These are phyloP conservation scores for Plasmopara halstedii DNA, from an alignment of 352 stramenopile genomes.

Conservation along the genomic window DNA sequence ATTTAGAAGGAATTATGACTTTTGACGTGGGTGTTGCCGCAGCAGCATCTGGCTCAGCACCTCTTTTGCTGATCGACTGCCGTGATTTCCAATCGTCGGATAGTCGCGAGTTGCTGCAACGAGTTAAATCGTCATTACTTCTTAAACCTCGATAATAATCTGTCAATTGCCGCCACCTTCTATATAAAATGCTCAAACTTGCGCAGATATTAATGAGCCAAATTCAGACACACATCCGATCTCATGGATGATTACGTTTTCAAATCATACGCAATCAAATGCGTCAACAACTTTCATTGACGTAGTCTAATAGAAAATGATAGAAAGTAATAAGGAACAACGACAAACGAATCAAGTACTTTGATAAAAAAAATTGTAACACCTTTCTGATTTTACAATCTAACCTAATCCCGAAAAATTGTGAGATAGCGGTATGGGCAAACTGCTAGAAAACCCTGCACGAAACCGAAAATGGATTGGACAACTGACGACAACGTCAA, in stretches of 20 bases:
- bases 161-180: not conserved
- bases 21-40: constrained; percentile 18
- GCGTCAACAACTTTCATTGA: too few species aligned
- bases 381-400: too few species aligned
- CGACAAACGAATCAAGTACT: too few species aligned
- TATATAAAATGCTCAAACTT: not conserved
- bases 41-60: constrained; percentile 15
- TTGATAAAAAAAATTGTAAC: too few species aligned
- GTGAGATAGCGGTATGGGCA: constrained; percentile 25
- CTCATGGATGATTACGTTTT: too few species aligned
- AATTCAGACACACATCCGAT: too few species aligned
- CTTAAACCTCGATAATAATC: constrained; percentile 1
- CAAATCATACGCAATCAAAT: too few species aligned
- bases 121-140: constrained; percentile 22
- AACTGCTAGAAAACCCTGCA: constrained; percentile 18
- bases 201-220: too few species aligned
- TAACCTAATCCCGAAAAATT: constrained; percentile 18
- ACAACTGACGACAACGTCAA: constrained; percentile 34
- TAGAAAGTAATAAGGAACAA: too few species aligned
- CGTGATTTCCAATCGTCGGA: constrained; percentile 34
- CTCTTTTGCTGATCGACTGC: constrained; percentile 43
- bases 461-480: constrained; percentile 21
- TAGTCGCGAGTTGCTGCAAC: constrained; percentile 35
- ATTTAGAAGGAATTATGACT: constrained; percentile 69
- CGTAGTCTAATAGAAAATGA: too few species aligned